Conservation (phyloP, 768 basidiomycete genomes). For the Boletales sp. region DNA sequence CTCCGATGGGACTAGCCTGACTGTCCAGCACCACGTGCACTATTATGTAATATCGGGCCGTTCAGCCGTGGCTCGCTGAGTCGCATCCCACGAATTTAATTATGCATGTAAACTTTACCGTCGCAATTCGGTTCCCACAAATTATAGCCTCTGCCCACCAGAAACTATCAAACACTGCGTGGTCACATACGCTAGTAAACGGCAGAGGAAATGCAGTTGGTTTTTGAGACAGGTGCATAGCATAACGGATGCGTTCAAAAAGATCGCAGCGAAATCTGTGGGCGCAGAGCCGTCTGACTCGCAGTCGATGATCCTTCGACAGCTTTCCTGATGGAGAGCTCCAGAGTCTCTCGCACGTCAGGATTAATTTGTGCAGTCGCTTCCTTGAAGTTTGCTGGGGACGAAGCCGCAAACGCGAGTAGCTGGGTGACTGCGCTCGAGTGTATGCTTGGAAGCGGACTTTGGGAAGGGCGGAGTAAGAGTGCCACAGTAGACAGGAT, state of each 20-base stretch:
- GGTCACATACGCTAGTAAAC: background rate
- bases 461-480: slow-evolving; percentile 54
- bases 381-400: slow-evolving; percentile 80
- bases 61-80: too few species aligned
- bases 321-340: slow-evolving; percentile 74
- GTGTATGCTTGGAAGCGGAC: slow-evolving; percentile 44
- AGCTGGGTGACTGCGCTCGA: slow-evolving; percentile 63
- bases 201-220: too few species aligned
- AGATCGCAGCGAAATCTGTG: slow-evolving; percentile 74
- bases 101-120: too few species aligned
- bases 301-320: slow-evolving; percentile 46
- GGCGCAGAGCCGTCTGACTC: slow-evolving; percentile 46
- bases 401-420: slow-evolving; percentile 64
- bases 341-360: slow-evolving; percentile 57
- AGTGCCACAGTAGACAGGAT: slow-evolving; percentile 74
- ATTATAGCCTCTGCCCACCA: too few species aligned
- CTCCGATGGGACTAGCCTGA: too few species aligned
- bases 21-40: too few species aligned
- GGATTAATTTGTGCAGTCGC: slow-evolving; percentile 67
- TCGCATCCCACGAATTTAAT: too few species aligned
- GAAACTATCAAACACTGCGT: background rate
- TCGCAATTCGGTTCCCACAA: too few species aligned
- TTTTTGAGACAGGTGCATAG: background rate
- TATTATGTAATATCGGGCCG: too few species aligned
- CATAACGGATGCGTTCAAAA: slow-evolving; percentile 39